Evolutionary conservation across 2,329 filamentous ascomycete genomes (phyloP), one percentile per base, ranked within the genome.

Genomic region (Diaporthe ilicicola): DNA sequence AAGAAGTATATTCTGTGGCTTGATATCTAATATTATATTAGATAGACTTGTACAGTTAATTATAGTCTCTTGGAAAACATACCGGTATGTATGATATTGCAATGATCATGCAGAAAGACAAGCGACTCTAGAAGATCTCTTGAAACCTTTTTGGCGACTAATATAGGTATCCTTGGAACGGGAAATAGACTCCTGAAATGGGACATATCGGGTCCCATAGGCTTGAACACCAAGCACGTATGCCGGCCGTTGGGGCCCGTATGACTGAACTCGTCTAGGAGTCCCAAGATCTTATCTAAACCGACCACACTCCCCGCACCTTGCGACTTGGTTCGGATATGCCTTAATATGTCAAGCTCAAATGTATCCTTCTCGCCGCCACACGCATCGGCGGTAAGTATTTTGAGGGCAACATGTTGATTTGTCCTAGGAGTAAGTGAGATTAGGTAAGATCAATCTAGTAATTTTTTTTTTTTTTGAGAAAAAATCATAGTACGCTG

Each of bases 181-280:
- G 19, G 9, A 53, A 74, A 74, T 51, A 39, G 65, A 13, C 46
- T 22, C 5, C 74, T 70, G 39, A 74, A 75, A 4, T 34, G 65
- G 32, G n/a, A 24, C 6, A 79, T 48, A 8, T 51, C 70, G 54
- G 77, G 76, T 37, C 74, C 77, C 71, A 77, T 77, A 2, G 73
- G 74, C 55, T 75, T 74, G 32, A 78, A 65, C 0, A 78, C 73
- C 12, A 77, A 73, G 65, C 76, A 77, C n/a, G 75, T 70, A 42
- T 78, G 76, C 15, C 12, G 73, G 17, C 76, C 76, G 61, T 76
- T 75, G 24, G 74, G 75, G 1, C 76, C 74, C 24, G 69, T 24
- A 22, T 76, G 69, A 54, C 74, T 72, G 42, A 78, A 78, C 19
- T 74, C 69, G 34, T 77, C 77, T 8, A 74, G 37, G 1, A 78